Conservation (phyloP, 345 rosid genomes). For the Dimocarpus longan region DNA sequence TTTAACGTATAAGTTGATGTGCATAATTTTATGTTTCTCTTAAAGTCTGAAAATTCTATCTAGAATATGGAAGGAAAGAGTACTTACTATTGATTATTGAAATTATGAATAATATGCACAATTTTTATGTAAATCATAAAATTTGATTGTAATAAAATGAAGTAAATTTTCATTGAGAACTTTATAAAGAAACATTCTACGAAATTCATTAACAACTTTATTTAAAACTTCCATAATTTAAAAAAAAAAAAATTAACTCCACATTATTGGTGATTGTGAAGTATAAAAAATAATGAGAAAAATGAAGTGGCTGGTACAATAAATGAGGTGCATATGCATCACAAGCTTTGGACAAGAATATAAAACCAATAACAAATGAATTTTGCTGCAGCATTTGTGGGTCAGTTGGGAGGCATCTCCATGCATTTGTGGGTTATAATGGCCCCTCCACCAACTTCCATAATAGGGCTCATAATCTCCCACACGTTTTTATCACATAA, state of each 20-base stretch:
- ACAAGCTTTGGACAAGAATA: conserved; percentile 28
- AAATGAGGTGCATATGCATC: conserved; percentile 20
- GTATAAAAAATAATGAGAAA: no score
- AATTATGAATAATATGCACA: no score
- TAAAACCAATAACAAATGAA: conserved; percentile 20
- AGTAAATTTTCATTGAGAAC: no score
- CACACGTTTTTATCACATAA: conserved; percentile 17
- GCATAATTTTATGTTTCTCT: no score
- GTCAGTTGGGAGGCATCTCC: conserved; percentile 26
- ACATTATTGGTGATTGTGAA: neutral
- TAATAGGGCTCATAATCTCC: neutral
- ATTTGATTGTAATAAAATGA: no score
- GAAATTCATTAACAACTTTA: no score
- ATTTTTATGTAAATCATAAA: no score
- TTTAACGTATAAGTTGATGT: no score
- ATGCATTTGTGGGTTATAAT: conserved; percentile 23
- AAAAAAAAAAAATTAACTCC: neutral
- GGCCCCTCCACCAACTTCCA: conserved; percentile 27
- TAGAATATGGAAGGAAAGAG: no score
- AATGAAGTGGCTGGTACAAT: neutral
- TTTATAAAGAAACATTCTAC: no score
- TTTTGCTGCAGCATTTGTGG: conserved; percentile 21
- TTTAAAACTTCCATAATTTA: neutral
- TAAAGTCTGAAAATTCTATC: no score
- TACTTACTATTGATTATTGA: no score